Base-by-base conservation (phyloP, 2,329 filamentous ascomycete species). In the Dryadomyces quercivorus region DNA sequence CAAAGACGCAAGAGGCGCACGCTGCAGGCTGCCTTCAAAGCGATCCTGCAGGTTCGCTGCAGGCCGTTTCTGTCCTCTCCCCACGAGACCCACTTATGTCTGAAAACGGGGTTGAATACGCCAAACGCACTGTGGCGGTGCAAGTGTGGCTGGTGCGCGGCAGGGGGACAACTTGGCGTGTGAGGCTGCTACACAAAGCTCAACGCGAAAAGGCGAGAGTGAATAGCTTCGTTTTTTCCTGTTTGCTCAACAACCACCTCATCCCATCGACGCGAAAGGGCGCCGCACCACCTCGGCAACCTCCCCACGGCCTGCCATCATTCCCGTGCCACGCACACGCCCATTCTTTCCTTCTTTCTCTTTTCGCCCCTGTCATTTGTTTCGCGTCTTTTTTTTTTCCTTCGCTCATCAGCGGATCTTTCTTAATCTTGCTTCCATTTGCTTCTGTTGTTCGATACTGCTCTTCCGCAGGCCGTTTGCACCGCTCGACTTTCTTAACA, bases 211-310 rank as follows among this genome's bases (percentile, higher is more conserved):
- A 16, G 15, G 36, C 36, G 10, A 40, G 15, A 52, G 26, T 18
- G 50, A 38, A 52, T 45, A 52, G 50, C 50, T 52, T 52, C 50
- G 15, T 16, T 40, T 36, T 45, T 51, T 43, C 38, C n/a, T 51
- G 38, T 20, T 26, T 50, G 36, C 21, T 26, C 31, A 31, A 34
- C 45, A 47, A 48, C 26, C 9, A 18, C 34, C 31, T 22, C 21
- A n/a, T 15, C 26, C 21, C 38, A 43, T 51, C 50, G 38, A 51
- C 50, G 40, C 21, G 21, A 18, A 38, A 21, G 16, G 48, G 50
- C 50, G 21, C 38, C 21, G 18, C 50, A 21, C 50, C 21, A 43
- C 50, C 18, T 16, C 36, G 20, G 50, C 21, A 16, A 8, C 34
- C 38, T 16, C 36, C 20, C 8, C 16, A 51, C 38, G 21, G 13